Conservation (phyloP, 495 filamentous ascomycete species). For the Xeromyces bisporus region DNA sequence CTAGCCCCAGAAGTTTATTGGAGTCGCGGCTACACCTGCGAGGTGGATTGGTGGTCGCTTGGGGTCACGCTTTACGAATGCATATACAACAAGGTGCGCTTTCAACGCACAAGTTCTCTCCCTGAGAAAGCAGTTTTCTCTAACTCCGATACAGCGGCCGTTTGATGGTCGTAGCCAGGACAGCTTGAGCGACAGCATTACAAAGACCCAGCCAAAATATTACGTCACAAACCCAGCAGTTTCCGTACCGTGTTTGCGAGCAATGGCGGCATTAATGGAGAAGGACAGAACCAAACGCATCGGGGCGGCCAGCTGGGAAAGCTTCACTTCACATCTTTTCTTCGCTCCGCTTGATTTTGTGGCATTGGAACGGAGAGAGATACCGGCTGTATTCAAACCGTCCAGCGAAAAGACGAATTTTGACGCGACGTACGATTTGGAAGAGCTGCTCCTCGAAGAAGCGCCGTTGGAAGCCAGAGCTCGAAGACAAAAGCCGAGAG, state of each 20-base stretch:
- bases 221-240: conserved; percentile 82
- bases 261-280: conserved; percentile 66
- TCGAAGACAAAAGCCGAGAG: conserved; percentile 80
- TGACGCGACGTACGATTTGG: conserved; percentile 93
- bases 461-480: conserved; percentile 87
- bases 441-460: conserved; percentile 87
- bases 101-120: background rate
- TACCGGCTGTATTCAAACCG: conserved; percentile 79
- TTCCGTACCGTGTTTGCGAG: conserved; percentile 67
- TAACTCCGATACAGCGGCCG: conserved; percentile 41
- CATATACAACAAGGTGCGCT: conserved; percentile 88
- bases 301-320: conserved; percentile 59
- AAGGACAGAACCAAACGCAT: conserved; percentile 65
- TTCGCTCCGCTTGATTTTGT: conserved; percentile 76
- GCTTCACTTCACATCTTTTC: conserved; percentile 75
- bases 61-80: conserved; percentile 97
- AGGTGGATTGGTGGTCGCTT: conserved; percentile 97
- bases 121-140: too few species aligned
- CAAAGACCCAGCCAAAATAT: conserved; percentile 67
- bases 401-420: conserved; percentile 98
- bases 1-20: conserved; percentile 90
- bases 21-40: conserved; percentile 66
- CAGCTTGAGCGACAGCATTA: conserved; percentile 61
- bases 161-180: conserved; percentile 81
- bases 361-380: conserved; percentile 70